A percentile compares a stretch with the other conserved stretches of the same genome.
Evolutionary conservation across 2,329 filamentous ascomycete genomes (phyloP).

Genomic region (Keithomyces neogunnii): DNA sequence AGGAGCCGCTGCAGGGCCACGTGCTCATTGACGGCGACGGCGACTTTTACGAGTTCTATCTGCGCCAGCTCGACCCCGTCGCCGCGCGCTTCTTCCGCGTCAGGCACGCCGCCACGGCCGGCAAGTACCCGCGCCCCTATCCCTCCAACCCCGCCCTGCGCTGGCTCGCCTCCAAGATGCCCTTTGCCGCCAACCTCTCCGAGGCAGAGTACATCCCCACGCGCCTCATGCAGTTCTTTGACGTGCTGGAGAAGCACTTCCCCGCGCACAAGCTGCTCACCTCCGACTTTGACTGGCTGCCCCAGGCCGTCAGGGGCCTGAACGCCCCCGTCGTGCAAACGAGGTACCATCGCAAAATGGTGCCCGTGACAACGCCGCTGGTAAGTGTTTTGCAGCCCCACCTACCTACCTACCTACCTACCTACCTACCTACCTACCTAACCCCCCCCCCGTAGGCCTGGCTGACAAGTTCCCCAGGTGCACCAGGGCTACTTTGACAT

Average conservation of each 20-base stretch:
- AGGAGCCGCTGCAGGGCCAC: slow-evolving; percentile 76
- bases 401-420: not conserved
- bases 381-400: slow-evolving; percentile 41
- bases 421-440: not conserved
- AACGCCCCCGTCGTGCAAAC: slow-evolving; percentile 97
- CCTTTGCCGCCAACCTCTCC: slow-evolving; percentile 69
- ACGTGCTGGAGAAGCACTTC: slow-evolving; percentile 80
- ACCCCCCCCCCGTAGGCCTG: not conserved
- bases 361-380: slow-evolving; percentile 82
- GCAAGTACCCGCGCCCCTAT: slow-evolving; percentile 56
- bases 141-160: slow-evolving; percentile 46
- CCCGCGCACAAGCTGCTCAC: slow-evolving; percentile 82
- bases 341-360: slow-evolving; percentile 74
- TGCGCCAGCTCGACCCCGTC: slow-evolving; percentile 69
- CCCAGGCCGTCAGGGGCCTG: slow-evolving; percentile 72
- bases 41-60: slow-evolving; percentile 94
- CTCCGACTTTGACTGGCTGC: slow-evolving; percentile 82
- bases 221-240: slow-evolving; percentile 92
- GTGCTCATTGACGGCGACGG: slow-evolving; percentile 79
- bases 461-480: slow-evolving; percentile 47
- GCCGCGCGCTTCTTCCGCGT: slow-evolving; percentile 76
- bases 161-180: slow-evolving; percentile 53
- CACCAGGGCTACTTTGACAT: slow-evolving; percentile 99
- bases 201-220: slow-evolving; percentile 90
- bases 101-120: slow-evolving; percentile 65